Evolutionary conservation across 164 flowering plant genomes (phyloP), one percentile per base, ranked within the genome.

Genomic region (Annona cherimola): DNA sequence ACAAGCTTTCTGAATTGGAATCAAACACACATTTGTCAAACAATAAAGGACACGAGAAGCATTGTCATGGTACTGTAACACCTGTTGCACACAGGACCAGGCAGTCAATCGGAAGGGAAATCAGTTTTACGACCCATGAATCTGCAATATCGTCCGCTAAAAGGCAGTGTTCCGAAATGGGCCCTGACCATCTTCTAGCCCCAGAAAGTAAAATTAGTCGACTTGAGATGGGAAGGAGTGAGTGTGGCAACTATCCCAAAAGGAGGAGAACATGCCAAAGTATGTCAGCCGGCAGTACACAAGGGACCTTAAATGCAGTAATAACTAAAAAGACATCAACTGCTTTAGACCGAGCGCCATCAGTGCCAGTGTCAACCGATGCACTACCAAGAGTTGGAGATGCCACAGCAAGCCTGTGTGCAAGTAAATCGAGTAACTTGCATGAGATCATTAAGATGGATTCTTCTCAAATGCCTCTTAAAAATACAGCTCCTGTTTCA

Each of bases 81-180:
- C 88, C 91, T 42, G 64, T 84, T 77, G 89, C 87, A 66, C 66
- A 11, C 64, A 79, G 87, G 72, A 88, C 91, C 45, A 87, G 91
- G 83, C 83, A 42, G 39, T 74, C 79, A 41, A 61, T 63, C 9
- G 45, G n/a, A 11, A 63, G 45, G 18, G 67, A 18, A 42, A 42
- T 42, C 11, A 16, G 41, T 41, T 71, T 61, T 68, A 66, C 54
- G 5, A 68, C 39, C 16, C 66, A 42, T 65, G 67, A 41, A 35
- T 55, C 66, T 44, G 46, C 61, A 40, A 26, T 35, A 35, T 70
- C 60, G 42, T 67, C 44, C 62, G 69, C 14, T 64, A 61, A 73
- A 55, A 44, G 71, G 14, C 63, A 54, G 66, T 20, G 46, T 64
- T 69, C 73, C 14, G 73, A 69, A 19, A 62, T 45, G 42, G 57